Conservation (phyloP, 139 green algal species). For the Prasinococcaceae sp. region DNA sequence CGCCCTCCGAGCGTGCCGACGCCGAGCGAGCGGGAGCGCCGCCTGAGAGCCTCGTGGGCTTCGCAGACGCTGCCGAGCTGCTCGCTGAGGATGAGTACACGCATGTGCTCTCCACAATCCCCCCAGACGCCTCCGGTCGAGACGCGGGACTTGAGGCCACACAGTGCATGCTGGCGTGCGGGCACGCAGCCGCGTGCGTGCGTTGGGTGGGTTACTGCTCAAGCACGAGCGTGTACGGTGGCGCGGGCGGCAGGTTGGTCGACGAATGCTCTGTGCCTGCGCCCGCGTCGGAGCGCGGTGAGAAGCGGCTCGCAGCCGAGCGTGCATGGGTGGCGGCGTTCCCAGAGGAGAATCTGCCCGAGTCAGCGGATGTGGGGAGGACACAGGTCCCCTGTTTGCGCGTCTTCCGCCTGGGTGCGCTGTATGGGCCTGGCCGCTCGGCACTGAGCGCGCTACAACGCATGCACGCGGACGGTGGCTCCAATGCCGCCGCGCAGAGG, state of each 20-base stretch:
- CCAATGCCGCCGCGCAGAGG: neutral
- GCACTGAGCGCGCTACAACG: neutral
- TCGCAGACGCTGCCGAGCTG: too few relatives aligned
- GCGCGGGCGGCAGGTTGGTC: constrained; percentile 5
- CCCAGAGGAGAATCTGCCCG: neutral
- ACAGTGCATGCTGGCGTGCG: neutral
- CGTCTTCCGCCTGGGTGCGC: constrained; percentile 8
- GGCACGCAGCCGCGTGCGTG: neutral
- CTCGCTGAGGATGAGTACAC: too few relatives aligned
- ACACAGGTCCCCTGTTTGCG: too few relatives aligned
- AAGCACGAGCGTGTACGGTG: constrained; percentile 16
- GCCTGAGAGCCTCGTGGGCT: too few relatives aligned
- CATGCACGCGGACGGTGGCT: neutral
- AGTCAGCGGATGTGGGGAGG: too few relatives aligned
- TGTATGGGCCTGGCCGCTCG: constrained; percentile 12
- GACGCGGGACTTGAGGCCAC: neutral
- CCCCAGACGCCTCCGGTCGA: neutral
- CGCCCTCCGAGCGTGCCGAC: too few relatives aligned
- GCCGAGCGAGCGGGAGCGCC: too few relatives aligned
- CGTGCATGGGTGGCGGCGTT: neutral
- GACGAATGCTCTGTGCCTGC: neutral
- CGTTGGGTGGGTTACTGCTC: constrained; percentile 11
- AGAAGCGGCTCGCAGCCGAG: neutral
- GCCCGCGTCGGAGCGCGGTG: neutral
- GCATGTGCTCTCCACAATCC: neutral